These are phyloP conservation scores for Xylaria bambusicola DNA, from an alignment of 495 filamentous ascomycete genomes.

Conservation along the genomic window DNA sequence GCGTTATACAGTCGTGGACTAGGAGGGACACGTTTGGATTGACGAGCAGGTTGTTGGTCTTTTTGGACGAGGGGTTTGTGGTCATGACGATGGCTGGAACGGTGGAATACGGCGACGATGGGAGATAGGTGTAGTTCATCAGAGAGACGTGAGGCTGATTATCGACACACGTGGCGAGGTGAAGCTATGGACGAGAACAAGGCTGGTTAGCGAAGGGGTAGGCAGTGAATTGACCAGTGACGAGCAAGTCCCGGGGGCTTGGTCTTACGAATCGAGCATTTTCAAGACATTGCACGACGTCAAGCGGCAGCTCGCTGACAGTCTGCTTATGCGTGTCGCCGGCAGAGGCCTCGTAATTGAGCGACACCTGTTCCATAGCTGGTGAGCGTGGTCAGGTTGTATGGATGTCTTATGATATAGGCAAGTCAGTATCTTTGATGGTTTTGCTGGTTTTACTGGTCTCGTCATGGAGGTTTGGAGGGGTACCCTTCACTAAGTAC, in stretches of 20 bases:
- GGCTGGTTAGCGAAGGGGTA: no score
- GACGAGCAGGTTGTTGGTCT: conserved; percentile 79
- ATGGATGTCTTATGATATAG: no score
- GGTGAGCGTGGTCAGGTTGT: neutral
- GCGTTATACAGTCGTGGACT: conserved; percentile 79
- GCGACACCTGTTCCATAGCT: conserved; percentile 55
- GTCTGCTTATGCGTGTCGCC: conserved; percentile 70
- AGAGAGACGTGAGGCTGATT: conserved; percentile 90
- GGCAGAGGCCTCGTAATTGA: conserved; percentile 74
- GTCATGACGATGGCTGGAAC: conserved; percentile 89
- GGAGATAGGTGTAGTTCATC: conserved; percentile 99
- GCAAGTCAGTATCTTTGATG: neutral
- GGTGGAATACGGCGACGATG: conserved; percentile 71
- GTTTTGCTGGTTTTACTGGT: neutral
- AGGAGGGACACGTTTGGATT: conserved; percentile 94
- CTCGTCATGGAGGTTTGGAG: no score
- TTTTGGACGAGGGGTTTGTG: conserved; percentile 82
- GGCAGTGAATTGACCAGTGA: no score
- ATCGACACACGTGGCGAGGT: conserved; percentile 84
- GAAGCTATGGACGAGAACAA: conserved; percentile 60
- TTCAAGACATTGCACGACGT: conserved; percentile 87
- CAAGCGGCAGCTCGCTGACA: conserved; percentile 68
- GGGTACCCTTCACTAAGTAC: no score
- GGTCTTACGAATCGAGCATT: conserved; percentile 86
- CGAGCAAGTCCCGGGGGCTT: neutral